A percentile compares a stretch with the other conserved stretches of the same genome.
Conservation (phyloP, 163 green algal species). For the Coccomyxa subellipsoidea region DNA sequence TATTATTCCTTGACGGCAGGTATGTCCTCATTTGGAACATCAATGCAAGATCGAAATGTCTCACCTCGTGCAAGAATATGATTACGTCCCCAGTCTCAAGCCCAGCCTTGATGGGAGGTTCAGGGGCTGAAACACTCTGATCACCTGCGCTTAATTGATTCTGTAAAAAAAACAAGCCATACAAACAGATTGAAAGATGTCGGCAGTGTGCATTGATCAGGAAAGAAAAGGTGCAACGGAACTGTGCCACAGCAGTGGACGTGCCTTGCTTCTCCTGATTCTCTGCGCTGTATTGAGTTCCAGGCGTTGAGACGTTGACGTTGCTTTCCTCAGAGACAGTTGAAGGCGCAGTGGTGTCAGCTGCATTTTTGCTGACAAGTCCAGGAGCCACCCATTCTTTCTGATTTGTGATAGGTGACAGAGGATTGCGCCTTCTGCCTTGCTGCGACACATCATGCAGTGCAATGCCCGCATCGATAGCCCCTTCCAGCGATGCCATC, state of each 20-base stretch:
- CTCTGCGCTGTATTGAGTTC: too few relatives aligned
- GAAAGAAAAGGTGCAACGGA: too few relatives aligned
- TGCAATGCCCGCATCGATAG: background rate
- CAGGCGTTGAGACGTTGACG: too few relatives aligned
- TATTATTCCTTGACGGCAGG: too few relatives aligned
- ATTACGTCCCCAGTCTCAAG: slow-evolving; percentile 49
- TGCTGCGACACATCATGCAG: background rate
- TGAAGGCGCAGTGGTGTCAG: background rate
- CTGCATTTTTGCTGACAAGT: background rate
- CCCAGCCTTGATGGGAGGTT: background rate
- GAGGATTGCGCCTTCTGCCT: background rate
- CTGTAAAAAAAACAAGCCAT: background rate
- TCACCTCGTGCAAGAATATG: slow-evolving; percentile 26
- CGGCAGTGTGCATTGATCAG: too few relatives aligned
- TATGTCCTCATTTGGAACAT: background rate
- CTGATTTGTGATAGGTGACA: background rate
- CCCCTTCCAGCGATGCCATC: background rate
- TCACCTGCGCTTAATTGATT: background rate
- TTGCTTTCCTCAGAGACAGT: too few relatives aligned
- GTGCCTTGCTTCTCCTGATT: background rate
- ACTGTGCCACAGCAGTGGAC: too few relatives aligned
- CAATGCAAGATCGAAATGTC: background rate
- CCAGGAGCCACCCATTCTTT: background rate
- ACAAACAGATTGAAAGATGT: too few relatives aligned
- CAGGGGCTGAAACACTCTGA: background rate